Evolutionary conservation across 148 eudicot species (phyloP).

Genomic region (Camellia japonica): DNA sequence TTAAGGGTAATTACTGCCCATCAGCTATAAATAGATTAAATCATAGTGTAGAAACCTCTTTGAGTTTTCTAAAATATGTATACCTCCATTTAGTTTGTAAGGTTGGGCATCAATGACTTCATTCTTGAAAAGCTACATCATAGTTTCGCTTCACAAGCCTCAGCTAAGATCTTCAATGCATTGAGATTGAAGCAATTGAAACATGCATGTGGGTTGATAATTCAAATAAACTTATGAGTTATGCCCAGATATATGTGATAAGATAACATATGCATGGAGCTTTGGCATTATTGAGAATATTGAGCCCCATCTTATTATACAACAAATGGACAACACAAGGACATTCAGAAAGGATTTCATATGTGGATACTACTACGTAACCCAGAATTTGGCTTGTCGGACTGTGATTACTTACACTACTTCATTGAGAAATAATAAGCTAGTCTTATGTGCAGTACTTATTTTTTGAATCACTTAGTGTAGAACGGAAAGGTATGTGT

Average conservation of each 20-base stretch:
- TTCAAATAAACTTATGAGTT: neutral
- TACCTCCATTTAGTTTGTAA: neutral
- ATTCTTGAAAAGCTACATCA: neutral
- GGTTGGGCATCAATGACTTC: neutral
- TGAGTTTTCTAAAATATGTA: neutral
- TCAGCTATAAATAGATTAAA: neutral
- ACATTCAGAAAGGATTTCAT: neutral
- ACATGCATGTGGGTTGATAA: neutral
- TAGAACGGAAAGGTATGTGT: too few species aligned
- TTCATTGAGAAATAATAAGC: neutral
- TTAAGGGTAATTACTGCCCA: neutral
- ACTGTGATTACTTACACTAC: neutral
- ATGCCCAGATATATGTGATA: neutral
- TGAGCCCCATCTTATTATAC: neutral
- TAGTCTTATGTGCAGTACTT: neutral
- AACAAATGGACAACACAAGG: neutral
- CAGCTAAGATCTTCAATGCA: neutral
- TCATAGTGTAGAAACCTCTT: neutral
- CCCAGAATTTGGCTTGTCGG: neutral
- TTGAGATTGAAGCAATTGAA: neutral
- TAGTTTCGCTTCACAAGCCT: neutral
- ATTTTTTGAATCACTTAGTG: too few species aligned
- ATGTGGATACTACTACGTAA: neutral
- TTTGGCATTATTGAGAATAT: neutral
- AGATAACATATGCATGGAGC: neutral